A percentile compares a stretch with the other conserved stretches of the same genome.
These are phyloP conservation scores for Hyphopichia khmerensis DNA, from an alignment of 1,139 yeast species.

Conservation along the genomic window DNA sequence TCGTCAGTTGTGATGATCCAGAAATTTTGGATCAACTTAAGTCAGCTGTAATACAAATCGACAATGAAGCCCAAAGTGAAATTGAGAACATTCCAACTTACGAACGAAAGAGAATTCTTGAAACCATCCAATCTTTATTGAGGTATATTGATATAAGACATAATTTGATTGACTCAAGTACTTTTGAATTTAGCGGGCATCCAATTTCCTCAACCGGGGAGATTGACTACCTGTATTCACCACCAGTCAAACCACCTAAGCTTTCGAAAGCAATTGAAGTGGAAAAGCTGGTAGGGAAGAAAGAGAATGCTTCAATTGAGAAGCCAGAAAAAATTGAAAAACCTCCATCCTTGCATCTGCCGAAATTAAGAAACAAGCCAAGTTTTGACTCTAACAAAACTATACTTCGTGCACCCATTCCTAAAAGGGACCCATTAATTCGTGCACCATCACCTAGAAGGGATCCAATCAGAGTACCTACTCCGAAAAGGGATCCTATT, in stretches of 20 bases:
- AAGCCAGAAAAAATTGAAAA: neutral
- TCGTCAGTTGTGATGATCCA: slow-evolving; percentile 3
- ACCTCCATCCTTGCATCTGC: neutral
- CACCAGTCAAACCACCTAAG: neutral
- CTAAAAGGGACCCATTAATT: neutral
- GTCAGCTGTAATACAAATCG: slow-evolving; percentile 2
- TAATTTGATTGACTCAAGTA: slow-evolving; percentile 12
- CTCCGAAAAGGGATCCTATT: slow-evolving; percentile 2
- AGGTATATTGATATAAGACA: slow-evolving; percentile 18
- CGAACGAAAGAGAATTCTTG: slow-evolving; percentile 16
- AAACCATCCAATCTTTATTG: slow-evolving; percentile 15
- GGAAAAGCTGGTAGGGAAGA: neutral
- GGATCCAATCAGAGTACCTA: neutral
- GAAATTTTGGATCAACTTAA: slow-evolving; percentile 4
- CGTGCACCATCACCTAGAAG: neutral
- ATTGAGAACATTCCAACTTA: slow-evolving; percentile 9
- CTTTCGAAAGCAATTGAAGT: neutral
- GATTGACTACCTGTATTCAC: slow-evolving; percentile 1
- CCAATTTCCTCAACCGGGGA: slow-evolving; percentile 16
- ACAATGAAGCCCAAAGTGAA: slow-evolving; percentile 2
- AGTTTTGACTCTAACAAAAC: neutral
- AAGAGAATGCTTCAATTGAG: neutral
- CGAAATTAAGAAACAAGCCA: neutral
- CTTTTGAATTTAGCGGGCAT: slow-evolving; percentile 26
- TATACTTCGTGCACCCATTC: neutral